Percentiles rank a stretch among this genome's conserved stretches.
phyloP scores from a whole-genome alignment of 495 filamentous ascomycete species.

The Physcia stellaris region DNA sequence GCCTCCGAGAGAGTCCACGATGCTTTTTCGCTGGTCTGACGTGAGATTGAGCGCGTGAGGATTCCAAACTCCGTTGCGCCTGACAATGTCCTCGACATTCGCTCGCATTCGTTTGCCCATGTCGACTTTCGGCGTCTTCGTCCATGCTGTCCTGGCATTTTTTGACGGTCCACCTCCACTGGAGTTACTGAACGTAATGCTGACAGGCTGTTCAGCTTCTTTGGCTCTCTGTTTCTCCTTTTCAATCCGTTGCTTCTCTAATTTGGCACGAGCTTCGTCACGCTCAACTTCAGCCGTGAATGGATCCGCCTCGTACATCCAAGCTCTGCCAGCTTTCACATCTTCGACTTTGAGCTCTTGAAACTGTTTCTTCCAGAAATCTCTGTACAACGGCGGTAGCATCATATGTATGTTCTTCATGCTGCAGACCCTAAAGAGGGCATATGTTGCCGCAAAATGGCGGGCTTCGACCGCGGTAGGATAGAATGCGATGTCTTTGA shows the following conservation, averaged over 20 bases:
- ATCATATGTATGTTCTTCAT: constrained; percentile 91
- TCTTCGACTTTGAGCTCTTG: constrained; percentile 64
- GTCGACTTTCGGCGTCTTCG: constrained; percentile 73
- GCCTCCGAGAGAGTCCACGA: constrained; percentile 58
- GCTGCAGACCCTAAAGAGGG: constrained; percentile 78
- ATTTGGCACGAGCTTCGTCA: constrained; percentile 55
- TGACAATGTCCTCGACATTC: constrained; percentile 64
- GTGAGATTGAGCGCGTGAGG: constrained; percentile 54
- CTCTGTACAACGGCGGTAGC: constrained; percentile 77
- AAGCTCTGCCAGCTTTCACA: constrained; percentile 57
- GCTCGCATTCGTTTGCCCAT: constrained; percentile 68
- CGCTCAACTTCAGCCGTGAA: constrained; percentile 68
- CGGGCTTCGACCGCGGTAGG: constrained; percentile 75
- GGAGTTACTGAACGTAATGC: constrained; percentile 22
- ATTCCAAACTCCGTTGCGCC: constrained; percentile 75
- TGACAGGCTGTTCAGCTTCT: constrained; percentile 37
- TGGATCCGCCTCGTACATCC: constrained; percentile 95
- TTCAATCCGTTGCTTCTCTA: constrained; percentile 54
- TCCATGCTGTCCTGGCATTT: constrained; percentile 59
- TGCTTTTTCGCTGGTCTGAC: constrained; percentile 34
- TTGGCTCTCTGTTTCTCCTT: constrained; percentile 48
- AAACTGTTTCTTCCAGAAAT: constrained; percentile 80
- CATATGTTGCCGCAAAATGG: constrained; percentile 85
- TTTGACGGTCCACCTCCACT: constrained; percentile 21
- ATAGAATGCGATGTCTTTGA: constrained; percentile 53